Base-by-base conservation (phyloP, 2,329 filamentous ascomycete species). In the Epichloe sylvatica region DNA sequence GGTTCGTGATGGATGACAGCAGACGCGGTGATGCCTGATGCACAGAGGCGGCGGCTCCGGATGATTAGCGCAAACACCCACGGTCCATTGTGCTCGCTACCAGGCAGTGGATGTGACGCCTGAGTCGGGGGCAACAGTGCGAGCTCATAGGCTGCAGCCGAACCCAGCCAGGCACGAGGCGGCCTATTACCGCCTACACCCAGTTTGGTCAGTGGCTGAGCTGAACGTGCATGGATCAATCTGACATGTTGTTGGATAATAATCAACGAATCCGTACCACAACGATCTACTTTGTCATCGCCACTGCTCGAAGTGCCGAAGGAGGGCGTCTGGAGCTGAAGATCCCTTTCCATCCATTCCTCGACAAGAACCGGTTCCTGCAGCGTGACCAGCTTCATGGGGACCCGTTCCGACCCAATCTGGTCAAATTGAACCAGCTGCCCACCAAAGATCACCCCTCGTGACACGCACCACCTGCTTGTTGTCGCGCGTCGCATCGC, bases 81-180 rank as follows among this genome's bases (percentile, higher is more conserved):
- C 15, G 21, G 15, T 9, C 17, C 38, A 39, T 13, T 39, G 38
- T 39, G n/a, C 38, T n/a, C 9, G n/a, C 15, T 9, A 17, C 37
- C 17, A 39, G 38, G n/a, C 35, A 37, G n/a, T 37, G 13, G n/a
- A 21, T 41, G n/a, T 42, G 40, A 43, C 41, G 41, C 41, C 41
- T 5, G 21, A 30, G 23, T 5, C 41, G 25, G 21, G 25, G n/a
- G 25, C 6, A 9, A 33, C 13, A 30, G 30, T 13, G 23, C 41
- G 25, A 15, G 41, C 41, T 30, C 30, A 13, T 17, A 21, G 35
- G 17, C 15, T 13, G 11, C 36, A 3, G 38, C 49, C 49, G 21
- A 42, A 48, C 45, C 21, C 30, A 38, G 40, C 41, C 30, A 52
- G 49, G 44, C 44, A 43, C 30, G 44, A 43, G 44, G 36, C 41